These are phyloP conservation scores for Chaetomium strumarium DNA, from an alignment of 2,329 filamentous ascomycete species.

Conservation along the genomic window DNA sequence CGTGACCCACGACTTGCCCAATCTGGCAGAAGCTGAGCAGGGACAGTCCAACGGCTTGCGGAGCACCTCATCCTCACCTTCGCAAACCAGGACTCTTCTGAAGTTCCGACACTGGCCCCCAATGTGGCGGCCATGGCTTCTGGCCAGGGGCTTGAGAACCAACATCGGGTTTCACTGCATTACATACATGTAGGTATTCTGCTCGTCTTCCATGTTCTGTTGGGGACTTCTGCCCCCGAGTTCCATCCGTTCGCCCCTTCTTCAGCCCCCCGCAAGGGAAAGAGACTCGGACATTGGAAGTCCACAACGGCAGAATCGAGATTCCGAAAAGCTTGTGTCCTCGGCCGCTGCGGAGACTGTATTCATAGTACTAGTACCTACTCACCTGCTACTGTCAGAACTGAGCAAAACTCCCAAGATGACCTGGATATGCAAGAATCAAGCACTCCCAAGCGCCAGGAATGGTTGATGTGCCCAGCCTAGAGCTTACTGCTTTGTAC, in stretches of 20 bases:
- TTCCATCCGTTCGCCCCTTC: not conserved
- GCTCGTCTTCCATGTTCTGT: not conserved
- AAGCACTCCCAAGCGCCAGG: too few species aligned
- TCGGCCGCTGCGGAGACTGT: not conserved
- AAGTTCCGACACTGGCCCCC: not conserved
- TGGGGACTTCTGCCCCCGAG: not conserved
- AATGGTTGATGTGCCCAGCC: not conserved
- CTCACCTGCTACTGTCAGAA: too few species aligned
- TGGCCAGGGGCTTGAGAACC: not conserved
- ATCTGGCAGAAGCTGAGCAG: conserved; percentile 8
- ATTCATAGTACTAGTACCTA: too few species aligned
- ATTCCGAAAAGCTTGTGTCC: not conserved
- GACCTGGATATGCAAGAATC: too few species aligned
- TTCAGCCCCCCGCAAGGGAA: not conserved
- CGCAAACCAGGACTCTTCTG: not conserved
- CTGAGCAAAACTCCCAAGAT: too few species aligned
- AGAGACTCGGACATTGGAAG: not conserved
- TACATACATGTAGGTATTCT: too few species aligned
- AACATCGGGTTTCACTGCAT: not conserved
- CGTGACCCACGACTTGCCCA: conserved; percentile 12
- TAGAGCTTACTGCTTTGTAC: not conserved
- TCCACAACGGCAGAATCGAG: not conserved
- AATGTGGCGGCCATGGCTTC: not conserved
- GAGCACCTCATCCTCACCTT: not conserved
- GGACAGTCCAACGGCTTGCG: not conserved